These are phyloP conservation scores for Eutypa lata DNA, from an alignment of 2,329 filamentous ascomycete genomes.

Conservation along the genomic window DNA sequence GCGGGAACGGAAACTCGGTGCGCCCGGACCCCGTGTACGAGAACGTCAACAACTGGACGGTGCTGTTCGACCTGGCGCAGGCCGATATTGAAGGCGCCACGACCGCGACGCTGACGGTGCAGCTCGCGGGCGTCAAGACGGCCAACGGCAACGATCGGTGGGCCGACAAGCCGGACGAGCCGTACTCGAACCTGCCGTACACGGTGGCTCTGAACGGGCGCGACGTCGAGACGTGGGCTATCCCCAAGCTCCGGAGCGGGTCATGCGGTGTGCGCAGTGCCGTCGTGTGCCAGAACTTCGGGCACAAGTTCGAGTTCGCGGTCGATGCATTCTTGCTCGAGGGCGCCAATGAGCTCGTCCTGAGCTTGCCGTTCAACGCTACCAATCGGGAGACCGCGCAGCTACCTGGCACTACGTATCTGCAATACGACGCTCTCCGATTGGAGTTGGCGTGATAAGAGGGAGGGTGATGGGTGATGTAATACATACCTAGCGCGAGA, in stretches of 20 bases:
- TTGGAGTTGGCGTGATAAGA: slow-evolving; percentile 42
- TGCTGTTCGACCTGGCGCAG: slow-evolving; percentile 46
- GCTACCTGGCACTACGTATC: slow-evolving; percentile 51
- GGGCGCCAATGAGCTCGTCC: slow-evolving; percentile 50
- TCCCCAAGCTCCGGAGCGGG: slow-evolving; percentile 53
- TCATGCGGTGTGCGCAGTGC: slow-evolving; percentile 58
- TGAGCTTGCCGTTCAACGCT: slow-evolving; percentile 55
- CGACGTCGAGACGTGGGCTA: slow-evolving; percentile 49
- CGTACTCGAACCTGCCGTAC: slow-evolving; percentile 51
- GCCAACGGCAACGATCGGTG: slow-evolving; percentile 57
- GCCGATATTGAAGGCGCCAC: slow-evolving; percentile 36
- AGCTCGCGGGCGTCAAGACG: slow-evolving; percentile 60
- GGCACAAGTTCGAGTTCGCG: slow-evolving; percentile 56
- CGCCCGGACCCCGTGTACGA: slow-evolving; percentile 40
- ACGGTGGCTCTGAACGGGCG: slow-evolving; percentile 35
- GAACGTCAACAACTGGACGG: slow-evolving; percentile 57
- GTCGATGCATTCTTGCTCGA: slow-evolving; percentile 37
- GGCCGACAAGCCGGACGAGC: slow-evolving; percentile 48
- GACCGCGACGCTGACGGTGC: slow-evolving; percentile 58
- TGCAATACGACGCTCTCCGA: slow-evolving; percentile 62
- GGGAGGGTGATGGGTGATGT: not conserved
- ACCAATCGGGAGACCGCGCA: slow-evolving; percentile 56
- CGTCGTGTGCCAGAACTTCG: slow-evolving; percentile 57
- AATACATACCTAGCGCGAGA: no score
- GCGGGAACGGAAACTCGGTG: slow-evolving; percentile 47